Evolutionary conservation across 352 stramenopile genomes (phyloP).

Genomic region (Phytophthora fragariaefolia): DNA sequence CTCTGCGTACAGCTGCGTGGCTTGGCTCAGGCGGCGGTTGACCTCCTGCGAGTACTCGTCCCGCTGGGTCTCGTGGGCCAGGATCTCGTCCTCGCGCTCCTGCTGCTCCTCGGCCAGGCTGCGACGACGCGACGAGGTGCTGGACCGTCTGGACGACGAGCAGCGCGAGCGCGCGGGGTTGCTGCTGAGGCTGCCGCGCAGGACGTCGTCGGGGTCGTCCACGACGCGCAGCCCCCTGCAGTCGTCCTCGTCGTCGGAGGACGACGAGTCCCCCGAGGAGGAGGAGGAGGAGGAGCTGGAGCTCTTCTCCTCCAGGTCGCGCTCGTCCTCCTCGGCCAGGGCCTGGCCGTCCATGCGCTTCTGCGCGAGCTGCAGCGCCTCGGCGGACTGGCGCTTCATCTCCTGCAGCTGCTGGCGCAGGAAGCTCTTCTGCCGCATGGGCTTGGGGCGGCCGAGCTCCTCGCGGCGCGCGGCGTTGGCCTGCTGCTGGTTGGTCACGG

Average conservation of each 20-base stretch:
- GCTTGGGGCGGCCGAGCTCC: slow-evolving; percentile 37
- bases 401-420: slow-evolving; percentile 71
- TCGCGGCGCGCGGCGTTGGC: slow-evolving; percentile 33
- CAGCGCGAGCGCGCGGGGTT: slow-evolving; percentile 41
- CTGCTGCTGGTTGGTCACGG: slow-evolving; percentile 44
- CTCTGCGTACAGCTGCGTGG: slow-evolving; percentile 62
- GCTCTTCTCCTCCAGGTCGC: slow-evolving; percentile 26
- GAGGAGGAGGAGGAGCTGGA: slow-evolving; percentile 18
- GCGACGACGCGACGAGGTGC: slow-evolving; percentile 34
- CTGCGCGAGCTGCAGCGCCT: slow-evolving; percentile 49
- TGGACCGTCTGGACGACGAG: slow-evolving; percentile 44
- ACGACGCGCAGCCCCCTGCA: slow-evolving; percentile 43
- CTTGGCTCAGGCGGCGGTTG: slow-evolving; percentile 56
- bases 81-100: slow-evolving; percentile 35
- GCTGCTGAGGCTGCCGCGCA: slow-evolving; percentile 36
- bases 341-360: slow-evolving; percentile 59
- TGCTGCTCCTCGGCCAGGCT: slow-evolving; percentile 41
- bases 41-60: slow-evolving; percentile 49
- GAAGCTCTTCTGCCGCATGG: slow-evolving; percentile 72
- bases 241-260: slow-evolving; percentile 36
- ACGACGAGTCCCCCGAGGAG: too few relatives aligned
- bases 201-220: slow-evolving; percentile 46
- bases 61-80: slow-evolving; percentile 38
- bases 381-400: slow-evolving; percentile 80
- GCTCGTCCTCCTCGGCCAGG: slow-evolving; percentile 35